Base-by-base conservation (phyloP, 805 yeast genomes). In the Cyberlindnera mycetangii region DNA sequence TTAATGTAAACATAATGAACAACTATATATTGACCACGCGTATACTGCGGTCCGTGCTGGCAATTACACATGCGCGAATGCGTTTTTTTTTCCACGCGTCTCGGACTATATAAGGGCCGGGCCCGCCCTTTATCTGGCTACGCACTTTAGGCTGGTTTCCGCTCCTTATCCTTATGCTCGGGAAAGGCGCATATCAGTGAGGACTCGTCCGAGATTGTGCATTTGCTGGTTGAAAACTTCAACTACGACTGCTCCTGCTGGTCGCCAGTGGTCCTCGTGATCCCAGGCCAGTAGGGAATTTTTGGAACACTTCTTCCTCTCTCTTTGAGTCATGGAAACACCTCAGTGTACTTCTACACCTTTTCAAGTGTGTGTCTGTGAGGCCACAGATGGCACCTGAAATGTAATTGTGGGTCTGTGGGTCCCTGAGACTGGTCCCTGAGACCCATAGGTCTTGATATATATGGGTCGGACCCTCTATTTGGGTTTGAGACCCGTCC, bases 161-260 rank as follows among this genome's bases (percentile, higher is more conserved):
- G 18, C 55, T 72, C 75, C 66, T 68, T 74, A 87, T 90, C 97
- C 84, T 92, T 92, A 89, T 92, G 98, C 99, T 85, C 85, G 99
- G 98, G 98, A 96, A 92, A 89, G 92, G 93, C 98, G 96, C 96
- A 95, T 89, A 89, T 92, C 98, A 90, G 96, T 92, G 99, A 92
- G 98, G 99, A 93, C 89, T 90, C 96, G 97, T 93, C 99, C 98
- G 99, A 92, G 99, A 89, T 90, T 95, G 96, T 92, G 98, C 93
- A 88, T 92, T 92, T 92, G 99, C 99, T 92, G 96, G 97, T 92
- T 93, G 97, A 93, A 92, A 93, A 88, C 90, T 88, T 81, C 82
- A 84, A 85, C 93, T 90, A 70, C 79, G 92, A 90, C 96, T 84
- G 78, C 83, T 82, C 79, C 79, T 66, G 65, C 20, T 22, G 9